Conservation (phyloP, 1,284 basidiomycete species). For the Cerioporus squamosus region DNA sequence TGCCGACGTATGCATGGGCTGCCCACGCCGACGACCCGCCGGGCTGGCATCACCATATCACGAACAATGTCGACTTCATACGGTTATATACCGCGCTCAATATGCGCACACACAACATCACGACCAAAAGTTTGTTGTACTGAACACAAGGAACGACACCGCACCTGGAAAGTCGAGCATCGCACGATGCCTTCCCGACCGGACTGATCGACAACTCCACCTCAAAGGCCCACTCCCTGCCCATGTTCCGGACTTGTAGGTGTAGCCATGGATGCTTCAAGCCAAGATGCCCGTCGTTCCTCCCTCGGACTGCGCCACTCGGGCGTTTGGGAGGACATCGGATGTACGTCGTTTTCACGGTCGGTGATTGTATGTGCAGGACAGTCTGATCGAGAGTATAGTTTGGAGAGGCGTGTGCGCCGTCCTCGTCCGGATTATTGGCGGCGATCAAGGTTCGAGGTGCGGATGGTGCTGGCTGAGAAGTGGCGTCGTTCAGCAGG, state of each 20-base stretch:
- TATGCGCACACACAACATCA: neutral
- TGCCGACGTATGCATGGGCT: neutral
- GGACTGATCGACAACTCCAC: constrained; percentile 67
- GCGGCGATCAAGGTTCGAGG: constrained; percentile 50
- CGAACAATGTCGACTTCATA: neutral
- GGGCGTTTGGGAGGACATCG: constrained; percentile 51
- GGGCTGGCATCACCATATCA: neutral
- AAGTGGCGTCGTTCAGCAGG: constrained; percentile 63
- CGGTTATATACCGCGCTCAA: neutral
- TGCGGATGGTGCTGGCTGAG: constrained; percentile 50
- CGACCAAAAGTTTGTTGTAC: neutral
- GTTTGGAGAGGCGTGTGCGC: constrained; percentile 24
- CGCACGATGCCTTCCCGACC: constrained; percentile 67
- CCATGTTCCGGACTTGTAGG: constrained; percentile 72
- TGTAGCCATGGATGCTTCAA: constrained; percentile 78
- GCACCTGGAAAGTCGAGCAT: constrained; percentile 84
- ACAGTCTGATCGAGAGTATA: constrained; percentile 67
- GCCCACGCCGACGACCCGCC: neutral
- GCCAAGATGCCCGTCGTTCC: constrained; percentile 46
- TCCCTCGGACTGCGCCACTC: neutral
- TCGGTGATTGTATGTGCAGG: constrained; percentile 85
- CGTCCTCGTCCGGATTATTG: constrained; percentile 33
- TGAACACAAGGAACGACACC: constrained; percentile 15
- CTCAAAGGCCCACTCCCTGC: constrained; percentile 76
- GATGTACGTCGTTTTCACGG: constrained; percentile 70